phyloP scores from a whole-genome alignment of 2,329 filamentous ascomycete species.

The Phaeosphaeria sp. region DNA sequence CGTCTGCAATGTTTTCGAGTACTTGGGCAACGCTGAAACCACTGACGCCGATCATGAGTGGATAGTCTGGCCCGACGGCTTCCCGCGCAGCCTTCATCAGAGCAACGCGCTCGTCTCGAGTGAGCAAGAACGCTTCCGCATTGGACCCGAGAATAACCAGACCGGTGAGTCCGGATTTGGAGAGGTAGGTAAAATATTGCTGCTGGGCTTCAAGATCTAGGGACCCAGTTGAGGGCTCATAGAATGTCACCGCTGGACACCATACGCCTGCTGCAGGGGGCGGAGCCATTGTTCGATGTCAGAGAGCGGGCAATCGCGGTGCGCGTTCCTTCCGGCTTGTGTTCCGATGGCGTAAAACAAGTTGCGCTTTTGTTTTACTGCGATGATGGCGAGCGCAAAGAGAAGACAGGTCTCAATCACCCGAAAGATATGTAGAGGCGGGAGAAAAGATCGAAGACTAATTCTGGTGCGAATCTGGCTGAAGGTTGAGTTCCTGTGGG shows the following conservation, averaged over 20 bases:
- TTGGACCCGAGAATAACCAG: constrained; percentile 57
- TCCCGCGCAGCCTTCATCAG: constrained; percentile 50
- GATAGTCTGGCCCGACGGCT: constrained; percentile 51
- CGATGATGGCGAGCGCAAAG: too few species aligned
- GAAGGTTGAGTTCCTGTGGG: too few species aligned
- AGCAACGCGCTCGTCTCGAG: constrained; percentile 49
- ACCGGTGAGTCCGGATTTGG: constrained; percentile 51
- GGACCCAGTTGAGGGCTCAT: constrained; percentile 47
- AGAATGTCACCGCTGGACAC: constrained; percentile 55
- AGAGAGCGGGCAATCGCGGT: neutral
- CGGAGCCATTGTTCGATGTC: constrained; percentile 10
- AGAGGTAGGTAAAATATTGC: constrained; percentile 54
- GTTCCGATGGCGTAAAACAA: neutral
- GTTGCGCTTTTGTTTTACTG: too few species aligned
- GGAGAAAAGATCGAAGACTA: too few species aligned
- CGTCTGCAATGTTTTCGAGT: constrained; percentile 52
- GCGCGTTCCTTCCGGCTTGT: neutral
- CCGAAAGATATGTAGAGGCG: too few species aligned
- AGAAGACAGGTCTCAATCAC: too few species aligned
- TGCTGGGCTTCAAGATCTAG: constrained; percentile 52
- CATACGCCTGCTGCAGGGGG: constrained; percentile 35
- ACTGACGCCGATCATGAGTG: constrained; percentile 53
- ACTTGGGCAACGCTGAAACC: constrained; percentile 54
- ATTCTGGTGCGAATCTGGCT: too few species aligned
- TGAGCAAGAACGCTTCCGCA: constrained; percentile 56